Conservation (phyloP, 1,139 yeast species). For the Debaryomyces singareniensis region DNA sequence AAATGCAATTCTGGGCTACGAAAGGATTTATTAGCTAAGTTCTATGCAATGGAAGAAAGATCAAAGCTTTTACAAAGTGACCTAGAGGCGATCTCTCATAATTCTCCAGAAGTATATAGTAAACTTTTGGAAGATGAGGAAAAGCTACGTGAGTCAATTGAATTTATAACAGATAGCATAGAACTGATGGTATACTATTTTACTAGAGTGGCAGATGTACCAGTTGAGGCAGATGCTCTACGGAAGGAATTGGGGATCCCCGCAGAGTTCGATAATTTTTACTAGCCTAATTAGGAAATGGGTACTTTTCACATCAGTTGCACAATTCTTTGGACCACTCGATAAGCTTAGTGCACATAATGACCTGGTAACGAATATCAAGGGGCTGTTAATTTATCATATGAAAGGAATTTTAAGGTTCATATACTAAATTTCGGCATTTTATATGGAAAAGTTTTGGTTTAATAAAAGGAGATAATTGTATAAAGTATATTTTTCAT, state of each 20-base stretch:
- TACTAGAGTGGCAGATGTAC: constrained; percentile 6
- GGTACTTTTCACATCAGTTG: too few species aligned
- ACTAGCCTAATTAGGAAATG: too few species aligned
- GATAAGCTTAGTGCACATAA: too few species aligned
- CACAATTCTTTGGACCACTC: too few species aligned
- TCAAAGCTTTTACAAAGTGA: constrained; percentile 4
- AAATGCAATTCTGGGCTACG: constrained; percentile 4
- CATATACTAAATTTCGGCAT: too few species aligned
- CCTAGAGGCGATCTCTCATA: not conserved
- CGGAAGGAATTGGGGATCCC: constrained; percentile 11
- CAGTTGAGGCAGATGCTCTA: constrained; percentile 6
- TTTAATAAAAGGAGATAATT: too few species aligned
- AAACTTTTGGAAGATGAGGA: constrained; percentile 2
- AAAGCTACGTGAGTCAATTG: constrained; percentile 6
- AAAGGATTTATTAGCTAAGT: constrained; percentile 2
- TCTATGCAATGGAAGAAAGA: not conserved
- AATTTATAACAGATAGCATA: constrained; percentile 10
- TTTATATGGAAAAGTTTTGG: too few species aligned
- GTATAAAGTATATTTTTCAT: too few species aligned
- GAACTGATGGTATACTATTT: constrained; percentile 10
- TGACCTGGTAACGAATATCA: too few species aligned
- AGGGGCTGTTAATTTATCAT: too few species aligned
- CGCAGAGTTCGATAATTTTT: constrained; percentile 8
- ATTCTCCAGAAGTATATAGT: not conserved
- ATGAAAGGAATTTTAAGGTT: too few species aligned